Evolutionary conservation across 345 rosid genomes (phyloP).

Genomic region (Gossypium rotundifolium): DNA sequence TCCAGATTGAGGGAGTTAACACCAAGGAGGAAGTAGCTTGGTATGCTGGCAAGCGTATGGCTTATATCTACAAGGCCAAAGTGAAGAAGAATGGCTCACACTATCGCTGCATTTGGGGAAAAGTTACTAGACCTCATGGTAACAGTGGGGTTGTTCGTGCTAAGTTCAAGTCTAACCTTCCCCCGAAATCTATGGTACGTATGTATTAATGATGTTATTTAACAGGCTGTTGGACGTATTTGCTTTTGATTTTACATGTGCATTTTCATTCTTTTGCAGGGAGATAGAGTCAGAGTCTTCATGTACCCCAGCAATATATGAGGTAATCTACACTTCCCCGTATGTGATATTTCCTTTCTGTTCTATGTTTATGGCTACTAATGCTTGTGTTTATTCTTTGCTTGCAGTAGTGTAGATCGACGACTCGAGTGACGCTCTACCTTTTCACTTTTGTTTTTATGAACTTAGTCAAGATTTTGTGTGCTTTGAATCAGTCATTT

Average conservation of each 20-base stretch:
- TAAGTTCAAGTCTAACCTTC: slow-evolving; percentile 81
- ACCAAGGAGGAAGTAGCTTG: slow-evolving; percentile 75
- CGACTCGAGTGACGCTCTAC: not conserved
- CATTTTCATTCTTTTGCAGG: slow-evolving; percentile 31
- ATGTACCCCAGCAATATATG: slow-evolving; percentile 92
- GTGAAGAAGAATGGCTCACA: slow-evolving; percentile 79
- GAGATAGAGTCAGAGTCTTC: slow-evolving; percentile 75
- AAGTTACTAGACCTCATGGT: slow-evolving; percentile 84
- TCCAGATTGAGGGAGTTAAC: slow-evolving; percentile 92
- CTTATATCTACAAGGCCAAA: slow-evolving; percentile 89
- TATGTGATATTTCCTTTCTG: not conserved
- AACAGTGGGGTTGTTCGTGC: slow-evolving; percentile 92
- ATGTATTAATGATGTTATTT: not conserved
- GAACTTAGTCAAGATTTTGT: not conserved
- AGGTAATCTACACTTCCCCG: slow-evolving; percentile 34
- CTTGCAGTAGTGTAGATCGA: slow-evolving; percentile 2
- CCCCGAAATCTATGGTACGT: slow-evolving; percentile 82
- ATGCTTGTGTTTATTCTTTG: not conserved
- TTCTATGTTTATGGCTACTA: not conserved
- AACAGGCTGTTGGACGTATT: not conserved
- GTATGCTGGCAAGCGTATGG: slow-evolving; percentile 88
- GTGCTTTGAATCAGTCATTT: not conserved
- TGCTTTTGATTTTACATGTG: not conserved
- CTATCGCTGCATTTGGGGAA: slow-evolving; percentile 98
- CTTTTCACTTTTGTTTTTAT: not conserved